These are phyloP conservation scores for Nitzschia palea DNA, from an alignment of 108 stramenopile species.

Conservation along the genomic window DNA sequence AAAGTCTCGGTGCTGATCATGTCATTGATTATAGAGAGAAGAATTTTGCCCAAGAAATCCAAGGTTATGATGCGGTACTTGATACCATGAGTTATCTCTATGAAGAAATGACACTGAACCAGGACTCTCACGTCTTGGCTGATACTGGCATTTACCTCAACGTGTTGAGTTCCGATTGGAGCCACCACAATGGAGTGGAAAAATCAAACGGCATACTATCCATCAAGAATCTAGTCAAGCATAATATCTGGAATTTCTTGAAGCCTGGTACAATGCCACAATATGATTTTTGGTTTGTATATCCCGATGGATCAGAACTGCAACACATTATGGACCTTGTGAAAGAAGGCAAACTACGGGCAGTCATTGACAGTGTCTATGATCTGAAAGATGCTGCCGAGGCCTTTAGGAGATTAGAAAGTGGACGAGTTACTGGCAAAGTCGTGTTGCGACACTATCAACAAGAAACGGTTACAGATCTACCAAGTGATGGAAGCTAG, in stretches of 20 bases:
- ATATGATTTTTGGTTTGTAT: conserved; percentile 22
- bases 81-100: conserved; percentile 42
- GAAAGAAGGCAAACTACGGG: conserved; percentile 16
- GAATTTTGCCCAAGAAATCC: conserved; percentile 23
- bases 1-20: conserved; percentile 21
- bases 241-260: conserved; percentile 10
- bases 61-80: conserved; percentile 32
- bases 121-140: conserved; percentile 12
- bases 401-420: conserved; percentile 25
- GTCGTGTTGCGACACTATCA: conserved; percentile 25
- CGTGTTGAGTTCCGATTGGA: conserved; percentile 37
- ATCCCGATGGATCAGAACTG: conserved; percentile 26
- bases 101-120: conserved; percentile 20
- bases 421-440: conserved; percentile 38
- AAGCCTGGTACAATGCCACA: conserved; percentile 6
- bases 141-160: conserved; percentile 30
- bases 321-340: conserved; percentile 23
- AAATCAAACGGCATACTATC: conserved; percentile 13
- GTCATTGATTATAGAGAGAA: conserved; percentile 28
- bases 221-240: conserved; percentile 7
- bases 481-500: no score
- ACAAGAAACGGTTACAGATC: no score
- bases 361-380: conserved; percentile 33
- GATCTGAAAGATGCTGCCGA: conserved; percentile 8
- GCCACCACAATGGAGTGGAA: conserved; percentile 20